Evolutionary conservation across 495 filamentous ascomycete genomes (phyloP).

Genomic region (Neurospora sp.): DNA sequence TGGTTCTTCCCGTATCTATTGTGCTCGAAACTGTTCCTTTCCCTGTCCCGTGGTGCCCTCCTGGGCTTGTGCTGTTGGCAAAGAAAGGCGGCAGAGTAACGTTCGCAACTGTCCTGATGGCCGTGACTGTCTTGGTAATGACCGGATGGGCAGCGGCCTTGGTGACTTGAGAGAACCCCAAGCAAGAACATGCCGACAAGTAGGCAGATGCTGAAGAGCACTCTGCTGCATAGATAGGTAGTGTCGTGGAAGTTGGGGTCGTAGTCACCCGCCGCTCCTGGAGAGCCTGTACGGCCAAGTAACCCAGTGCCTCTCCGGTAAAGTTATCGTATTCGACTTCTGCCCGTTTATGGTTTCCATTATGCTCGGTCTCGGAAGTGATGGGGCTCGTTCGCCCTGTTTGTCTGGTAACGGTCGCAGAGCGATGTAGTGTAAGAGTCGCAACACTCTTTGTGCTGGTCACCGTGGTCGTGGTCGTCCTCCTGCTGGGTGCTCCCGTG

Average conservation of each 20-base stretch:
- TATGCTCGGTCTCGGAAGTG: neutral
- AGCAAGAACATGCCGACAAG: constrained; percentile 22
- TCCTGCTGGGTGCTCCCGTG: neutral
- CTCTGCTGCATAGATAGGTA: constrained; percentile 12
- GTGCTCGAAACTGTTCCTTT: neutral
- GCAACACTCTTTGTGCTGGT: constrained; percentile 4
- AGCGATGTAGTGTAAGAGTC: constrained; percentile 1
- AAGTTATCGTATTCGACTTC: constrained; percentile 3
- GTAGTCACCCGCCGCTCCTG: constrained; percentile 6
- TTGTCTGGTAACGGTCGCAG: neutral
- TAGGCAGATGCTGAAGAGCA: constrained; percentile 14
- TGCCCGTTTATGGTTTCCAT: constrained; percentile 3
- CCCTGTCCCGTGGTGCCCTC: constrained; percentile 1
- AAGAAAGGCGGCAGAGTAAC: constrained; percentile 3
- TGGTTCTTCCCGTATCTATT: neutral
- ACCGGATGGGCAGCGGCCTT: neutral
- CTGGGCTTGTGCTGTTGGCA: constrained; percentile 1
- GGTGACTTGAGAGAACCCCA: constrained; percentile 10
- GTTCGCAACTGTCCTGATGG: constrained; percentile 1
- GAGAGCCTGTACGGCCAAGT: neutral
- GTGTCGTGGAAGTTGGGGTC: constrained; percentile 4
- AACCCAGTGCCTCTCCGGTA: neutral
- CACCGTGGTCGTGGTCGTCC: constrained; percentile 9
- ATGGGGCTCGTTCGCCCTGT: neutral
- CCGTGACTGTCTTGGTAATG: constrained; percentile 7